phyloP scores from a whole-genome alignment of 1,284 basidiomycete genomes.

The Quambalaria eucalypti region DNA sequence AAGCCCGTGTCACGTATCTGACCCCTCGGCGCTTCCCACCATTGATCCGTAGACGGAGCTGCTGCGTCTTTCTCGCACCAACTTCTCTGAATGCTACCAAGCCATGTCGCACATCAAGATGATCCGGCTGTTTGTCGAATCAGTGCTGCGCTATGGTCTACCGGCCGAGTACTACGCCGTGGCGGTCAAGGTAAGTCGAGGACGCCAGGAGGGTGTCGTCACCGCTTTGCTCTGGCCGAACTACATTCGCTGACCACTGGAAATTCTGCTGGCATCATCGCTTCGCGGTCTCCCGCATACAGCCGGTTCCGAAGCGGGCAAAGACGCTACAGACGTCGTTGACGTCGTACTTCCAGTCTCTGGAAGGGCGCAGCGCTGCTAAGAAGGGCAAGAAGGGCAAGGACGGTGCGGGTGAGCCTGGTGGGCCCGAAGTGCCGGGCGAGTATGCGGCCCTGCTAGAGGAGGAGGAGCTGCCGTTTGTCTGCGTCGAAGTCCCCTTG shows the following conservation, averaged over 20 bases:
- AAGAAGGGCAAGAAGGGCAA: slow-evolving; percentile 7
- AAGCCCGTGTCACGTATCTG: neutral
- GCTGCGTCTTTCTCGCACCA: slow-evolving; percentile 80
- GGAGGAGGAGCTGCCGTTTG: slow-evolving; percentile 41
- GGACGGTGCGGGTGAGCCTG: neutral
- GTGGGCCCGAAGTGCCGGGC: slow-evolving; percentile 32
- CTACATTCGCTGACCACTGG: neutral
- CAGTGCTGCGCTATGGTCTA: slow-evolving; percentile 86
- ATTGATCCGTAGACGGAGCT: slow-evolving; percentile 98
- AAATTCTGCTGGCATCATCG: neutral
- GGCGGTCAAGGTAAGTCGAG: slow-evolving; percentile 60
- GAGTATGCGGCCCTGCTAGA: slow-evolving; percentile 41
- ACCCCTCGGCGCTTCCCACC: no score
- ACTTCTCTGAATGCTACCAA: slow-evolving; percentile 95
- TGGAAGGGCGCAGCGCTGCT: slow-evolving; percentile 53
- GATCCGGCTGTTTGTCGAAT: slow-evolving; percentile 83
- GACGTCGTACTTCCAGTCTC: slow-evolving; percentile 69
- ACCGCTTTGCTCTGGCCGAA: neutral
- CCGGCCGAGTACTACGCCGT: slow-evolving; percentile 83
- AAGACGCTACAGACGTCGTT: slow-evolving; percentile 65
- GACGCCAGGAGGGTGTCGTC: neutral
- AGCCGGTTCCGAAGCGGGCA: slow-evolving; percentile 80
- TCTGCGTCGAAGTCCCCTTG: slow-evolving; percentile 6
- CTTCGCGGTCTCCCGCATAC: neutral
- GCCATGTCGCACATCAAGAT: slow-evolving; percentile 88